These are phyloP conservation scores for Silene noctiflora DNA, from an alignment of 179 eudicot genomes.

Conservation along the genomic window DNA sequence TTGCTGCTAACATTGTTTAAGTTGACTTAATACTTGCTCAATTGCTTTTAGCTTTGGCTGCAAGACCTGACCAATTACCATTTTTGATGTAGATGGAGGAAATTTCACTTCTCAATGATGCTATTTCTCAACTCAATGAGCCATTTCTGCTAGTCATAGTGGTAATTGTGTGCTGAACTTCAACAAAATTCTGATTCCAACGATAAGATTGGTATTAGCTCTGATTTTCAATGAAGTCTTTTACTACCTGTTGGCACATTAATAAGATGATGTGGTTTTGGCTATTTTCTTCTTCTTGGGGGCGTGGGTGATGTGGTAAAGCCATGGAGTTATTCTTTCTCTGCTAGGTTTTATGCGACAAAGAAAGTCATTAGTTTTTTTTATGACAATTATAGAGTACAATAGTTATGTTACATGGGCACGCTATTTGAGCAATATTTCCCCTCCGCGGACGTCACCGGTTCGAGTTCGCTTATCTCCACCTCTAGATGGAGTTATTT, in stretches of 20 bases:
- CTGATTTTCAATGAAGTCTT: constrained; percentile 54
- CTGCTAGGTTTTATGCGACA: too few species aligned
- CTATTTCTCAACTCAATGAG: constrained; percentile 87
- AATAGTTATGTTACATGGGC: too few species aligned
- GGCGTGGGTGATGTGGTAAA: background rate
- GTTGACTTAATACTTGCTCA: background rate
- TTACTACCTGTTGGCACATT: constrained; percentile 16
- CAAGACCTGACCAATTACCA: constrained; percentile 12
- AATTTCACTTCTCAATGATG: constrained; percentile 88
- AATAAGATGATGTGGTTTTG: constrained; percentile 12
- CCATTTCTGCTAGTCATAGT: constrained; percentile 99
- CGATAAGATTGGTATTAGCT: constrained; percentile 93
- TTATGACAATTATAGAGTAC: background rate
- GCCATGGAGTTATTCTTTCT: background rate
- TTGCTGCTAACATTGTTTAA: constrained; percentile 36
- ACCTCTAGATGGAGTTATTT: too few species aligned
- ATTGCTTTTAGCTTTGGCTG: background rate
- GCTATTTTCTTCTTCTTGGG: too few species aligned
- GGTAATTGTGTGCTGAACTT: constrained; percentile 99
- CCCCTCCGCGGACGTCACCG: too few species aligned
- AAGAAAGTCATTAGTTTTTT: too few species aligned
- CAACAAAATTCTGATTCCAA: constrained; percentile 91
- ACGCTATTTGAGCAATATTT: too few species aligned
- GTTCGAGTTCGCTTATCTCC: too few species aligned
- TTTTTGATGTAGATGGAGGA: constrained; percentile 77